Evolutionary conservation across 306 rosid genomes (phyloP), one percentile per base, ranked within the genome.

Genomic region (Crotalaria pallida): DNA sequence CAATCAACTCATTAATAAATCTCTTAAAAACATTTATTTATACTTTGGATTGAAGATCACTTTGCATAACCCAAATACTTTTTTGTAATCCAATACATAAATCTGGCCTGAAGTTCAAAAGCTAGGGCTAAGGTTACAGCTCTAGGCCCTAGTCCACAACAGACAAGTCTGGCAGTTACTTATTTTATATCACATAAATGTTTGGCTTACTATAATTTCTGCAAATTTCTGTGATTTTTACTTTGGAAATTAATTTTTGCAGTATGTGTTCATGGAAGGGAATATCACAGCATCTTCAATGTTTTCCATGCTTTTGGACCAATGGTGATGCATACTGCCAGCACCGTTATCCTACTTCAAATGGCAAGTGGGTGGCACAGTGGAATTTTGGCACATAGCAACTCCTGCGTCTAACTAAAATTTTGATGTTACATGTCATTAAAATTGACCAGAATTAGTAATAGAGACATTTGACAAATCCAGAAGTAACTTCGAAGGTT

Each of bases 241-340:
- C 75, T 26, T 38, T 33, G 36, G 55, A 38, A 67, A 27, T 62
- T 52, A n/a, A 26, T 61, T 66, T 75, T 73, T 41, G 52, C 82
- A 73, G 74, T 67, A 22, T 61, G 69, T 67, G 27, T 63, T 71
- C 61, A 7, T 10, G 27, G 59, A 57, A 74, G 69, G 50, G 51
- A 36, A 27, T 22, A 59, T 60, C 15, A 56, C 26, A 10, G 16
- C 23, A 21, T 58, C 76, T 44, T 72, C 31, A 55, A 48, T 76
- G 34, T 75, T 70, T 58, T 19, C 18, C 22, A 33, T n/a, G 57
- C 36, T 51, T 59, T 33, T 59, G 72, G 68, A 65, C 11, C 18
- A 45, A 9, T 40, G n/a, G 58, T 1, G 24, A 8, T 10, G 13
- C 9, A 2, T 45, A 56, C 67, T 44, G 40, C 58, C 50, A 18